Evolutionary conservation across 2,329 filamentous ascomycete species (phyloP), one percentile per base, ranked within the genome.

Genomic region (Shiraia sp.): DNA sequence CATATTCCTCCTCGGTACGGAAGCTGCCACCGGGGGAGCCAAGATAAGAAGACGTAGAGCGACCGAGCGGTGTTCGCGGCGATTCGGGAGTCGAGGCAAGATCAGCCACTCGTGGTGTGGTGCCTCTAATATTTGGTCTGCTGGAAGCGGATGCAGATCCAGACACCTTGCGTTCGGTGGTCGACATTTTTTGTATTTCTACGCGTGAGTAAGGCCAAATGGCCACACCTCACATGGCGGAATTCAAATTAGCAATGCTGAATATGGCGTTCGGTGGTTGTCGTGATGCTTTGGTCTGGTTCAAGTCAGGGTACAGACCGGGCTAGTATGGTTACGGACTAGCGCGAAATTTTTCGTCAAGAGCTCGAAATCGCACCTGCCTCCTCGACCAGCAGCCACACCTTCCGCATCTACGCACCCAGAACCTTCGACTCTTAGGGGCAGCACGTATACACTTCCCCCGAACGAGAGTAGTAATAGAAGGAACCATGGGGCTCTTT

Each of bases 1-100:
- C 77, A 54, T 96, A 93, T 61, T 99, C 93, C 58, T 96, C 90
- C 42, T 82, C 78, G 34, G 65, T 62, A 14, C 82, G 80, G 49
- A 79, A 82, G 16, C 74, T 75, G 23, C 74, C 74, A 32, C 78
- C 74, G 2, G 81, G 79, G 4, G 82, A 84, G 22, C 79, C 79
- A 51, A 78, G 81, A 36, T 77, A 74, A 14, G 77, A 77, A 52
- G 59, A 85, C 74, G 59, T 84, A 76, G 54, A 87, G 68, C 59
- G 82, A 70, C 45, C 82, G 79, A 52, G 82, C 75, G 66, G 66
- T 37, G 66, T 69, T 35, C 65, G 65, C 44, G 66, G 66, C 14
- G 58, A 46, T 41, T 66, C 63, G 49, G 63, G 64, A 13, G 63
- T 68, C 32, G 65, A 59, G 27, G 58, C 64, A 25, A 69, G 63